Evolutionary conservation across 139 green algal genomes (phyloP).

Genomic region (Micractinium sp.): DNA sequence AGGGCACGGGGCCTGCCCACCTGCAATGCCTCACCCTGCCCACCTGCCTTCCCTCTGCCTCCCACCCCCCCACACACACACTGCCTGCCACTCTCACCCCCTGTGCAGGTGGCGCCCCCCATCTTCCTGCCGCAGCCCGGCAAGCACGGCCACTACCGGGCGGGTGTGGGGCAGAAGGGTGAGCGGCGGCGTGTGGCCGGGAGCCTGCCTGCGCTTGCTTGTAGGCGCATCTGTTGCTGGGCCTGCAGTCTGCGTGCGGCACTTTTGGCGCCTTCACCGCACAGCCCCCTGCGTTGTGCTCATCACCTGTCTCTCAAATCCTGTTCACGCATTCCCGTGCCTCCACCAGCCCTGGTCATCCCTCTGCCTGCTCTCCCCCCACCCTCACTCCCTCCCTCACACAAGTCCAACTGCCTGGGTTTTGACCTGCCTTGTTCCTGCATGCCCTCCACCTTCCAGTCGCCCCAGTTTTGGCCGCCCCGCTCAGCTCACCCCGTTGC

Average conservation of each 20-base stretch:
- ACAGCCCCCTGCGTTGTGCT: too few species aligned
- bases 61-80: too few species aligned
- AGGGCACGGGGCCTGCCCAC: too few species aligned
- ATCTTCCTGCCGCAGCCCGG: conserved; percentile 77
- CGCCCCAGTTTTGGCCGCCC: too few species aligned
- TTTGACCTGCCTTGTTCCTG: not conserved
- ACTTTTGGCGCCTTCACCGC: not conserved
- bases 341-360: not conserved
- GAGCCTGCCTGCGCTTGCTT: not conserved
- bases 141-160: conserved; percentile 52
- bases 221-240: not conserved
- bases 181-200: not conserved
- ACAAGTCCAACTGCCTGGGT: not conserved
- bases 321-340: not conserved
- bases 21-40: too few species aligned
- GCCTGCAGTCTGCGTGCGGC: not conserved
- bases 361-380: not conserved
- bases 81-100: too few species aligned
- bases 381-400: not conserved
- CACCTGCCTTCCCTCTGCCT: not conserved
- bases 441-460: not conserved
- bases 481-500: not conserved
- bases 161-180: conserved; percentile 45
- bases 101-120: conserved; percentile 72
- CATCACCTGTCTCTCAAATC: too few species aligned